Evolutionary conservation across 1,284 basidiomycete genomes (phyloP), one percentile per base, ranked within the genome.

Genomic region (Cryptococcus sp.): DNA sequence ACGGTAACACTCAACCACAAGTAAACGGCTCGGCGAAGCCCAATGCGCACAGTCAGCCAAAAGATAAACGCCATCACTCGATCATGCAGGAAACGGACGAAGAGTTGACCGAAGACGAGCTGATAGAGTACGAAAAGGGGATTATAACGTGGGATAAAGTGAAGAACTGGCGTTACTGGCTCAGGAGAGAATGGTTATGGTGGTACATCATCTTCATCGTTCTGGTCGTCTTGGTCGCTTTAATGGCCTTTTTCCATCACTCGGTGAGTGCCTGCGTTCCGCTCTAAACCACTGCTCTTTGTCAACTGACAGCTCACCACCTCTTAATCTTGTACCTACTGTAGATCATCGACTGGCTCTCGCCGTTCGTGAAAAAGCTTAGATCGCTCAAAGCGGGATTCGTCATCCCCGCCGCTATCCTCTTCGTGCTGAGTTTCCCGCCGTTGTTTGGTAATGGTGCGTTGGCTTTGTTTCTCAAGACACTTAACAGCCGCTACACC

Each of bases 341-440:
- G 22, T 57, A 66, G 62, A 68, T 71, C 52, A 67, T 71, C 50
- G 53, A 66, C 39, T 63, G 55, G 57, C 55, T 73, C 22, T 66
- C 65, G 46, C 71, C 71, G 5, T 54, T 67, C 22, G 67, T 64
- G 20, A 56, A 57, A 23, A 55, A 57, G 16, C 23, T 71, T 47
- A 55, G 60, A 15, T 39, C 51, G 7, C 25, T 68, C 25, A 58
- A 58, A n/a, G 69, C 57, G 13, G 74, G 74, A 6, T 79, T 71
- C 64, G 39, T 69, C 22, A 69, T 76, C 15, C 76, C 77, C 3
- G 70, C 75, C 27, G 68, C 63, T 6, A 66, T 76, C 27, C 68
- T 80, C 38, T 69, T 79, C 57, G 70, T 79, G 42, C 64, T 80
- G 43, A 75, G 71, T 11, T 79, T 81, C 65, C 79, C 79, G 0